phyloP scores from a whole-genome alignment of 176 grass and related monocot species.

The Paspalum vaginatum region DNA sequence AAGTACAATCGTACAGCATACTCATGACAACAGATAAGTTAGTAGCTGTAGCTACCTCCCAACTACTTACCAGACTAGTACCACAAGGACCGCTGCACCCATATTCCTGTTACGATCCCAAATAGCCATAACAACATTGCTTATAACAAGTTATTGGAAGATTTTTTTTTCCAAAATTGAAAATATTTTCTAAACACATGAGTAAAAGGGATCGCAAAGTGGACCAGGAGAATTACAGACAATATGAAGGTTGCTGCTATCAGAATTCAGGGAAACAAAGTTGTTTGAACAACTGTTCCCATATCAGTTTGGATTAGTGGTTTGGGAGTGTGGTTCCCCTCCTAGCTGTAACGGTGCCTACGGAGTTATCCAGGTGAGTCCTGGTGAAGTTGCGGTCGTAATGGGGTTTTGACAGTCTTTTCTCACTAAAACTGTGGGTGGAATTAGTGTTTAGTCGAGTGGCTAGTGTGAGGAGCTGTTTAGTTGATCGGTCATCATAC shows the following conservation, averaged over 20 bases:
- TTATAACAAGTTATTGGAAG: neutral
- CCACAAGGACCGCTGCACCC: constrained; percentile 10
- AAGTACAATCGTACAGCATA: constrained; percentile 13
- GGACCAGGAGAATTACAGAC: too few relatives aligned
- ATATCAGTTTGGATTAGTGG: too few relatives aligned
- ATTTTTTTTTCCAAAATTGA: neutral
- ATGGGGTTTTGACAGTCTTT: too few relatives aligned
- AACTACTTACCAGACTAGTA: constrained; percentile 37
- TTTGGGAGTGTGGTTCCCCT: too few relatives aligned
- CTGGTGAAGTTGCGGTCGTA: too few relatives aligned
- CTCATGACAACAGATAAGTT: constrained; percentile 15
- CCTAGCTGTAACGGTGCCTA: too few relatives aligned
- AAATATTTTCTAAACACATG: neutral
- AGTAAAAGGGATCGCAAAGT: neutral
- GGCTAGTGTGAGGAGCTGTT: too few relatives aligned
- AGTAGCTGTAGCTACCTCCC: constrained; percentile 38
- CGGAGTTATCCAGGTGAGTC: too few relatives aligned
- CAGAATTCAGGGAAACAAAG: neutral
- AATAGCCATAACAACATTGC: neutral
- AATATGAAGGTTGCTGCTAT: neutral
- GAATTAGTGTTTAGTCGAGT: too few relatives aligned
- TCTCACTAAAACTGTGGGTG: too few relatives aligned
- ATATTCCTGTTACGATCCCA: neutral
- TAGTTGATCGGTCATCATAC: too few relatives aligned
- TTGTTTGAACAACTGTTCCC: too few relatives aligned